Evolutionary conservation across 2,329 filamentous ascomycete genomes (phyloP).

Genomic region (Alternaria sp.): DNA sequence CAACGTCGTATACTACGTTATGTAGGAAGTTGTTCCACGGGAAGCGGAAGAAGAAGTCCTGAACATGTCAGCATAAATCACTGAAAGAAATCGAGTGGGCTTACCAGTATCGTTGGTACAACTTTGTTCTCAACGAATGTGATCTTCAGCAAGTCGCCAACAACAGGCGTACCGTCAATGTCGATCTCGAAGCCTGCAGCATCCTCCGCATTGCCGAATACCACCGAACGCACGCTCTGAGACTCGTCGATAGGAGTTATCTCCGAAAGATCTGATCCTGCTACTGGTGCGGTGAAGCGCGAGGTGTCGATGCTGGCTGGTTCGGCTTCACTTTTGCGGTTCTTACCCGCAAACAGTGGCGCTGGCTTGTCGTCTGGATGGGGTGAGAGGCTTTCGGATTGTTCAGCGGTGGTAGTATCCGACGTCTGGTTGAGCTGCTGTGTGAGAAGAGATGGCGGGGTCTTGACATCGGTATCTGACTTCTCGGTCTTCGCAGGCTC

Average conservation of each 20-base stretch:
- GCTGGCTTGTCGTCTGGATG: constrained; percentile 72
- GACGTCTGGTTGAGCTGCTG: constrained; percentile 49
- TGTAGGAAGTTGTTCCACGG: constrained; percentile 99
- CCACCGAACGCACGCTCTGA: constrained; percentile 41
- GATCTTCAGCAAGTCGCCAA: constrained; percentile 93
- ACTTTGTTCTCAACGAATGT: constrained; percentile 95
- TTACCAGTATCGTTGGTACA: constrained; percentile 92
- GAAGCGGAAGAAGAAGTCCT: constrained; percentile 98
- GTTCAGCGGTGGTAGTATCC: constrained; percentile 33
- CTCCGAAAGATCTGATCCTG: constrained; percentile 42
- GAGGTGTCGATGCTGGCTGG: constrained; percentile 35
- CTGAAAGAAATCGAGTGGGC: constrained; percentile 40
- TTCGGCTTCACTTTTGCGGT: constrained; percentile 36
- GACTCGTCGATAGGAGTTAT: constrained; percentile 48
- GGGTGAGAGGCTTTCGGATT: constrained; percentile 53
- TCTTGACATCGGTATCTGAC: constrained; percentile 36
- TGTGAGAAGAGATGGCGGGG: constrained; percentile 50
- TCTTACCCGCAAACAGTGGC: constrained; percentile 64
- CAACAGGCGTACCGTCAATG: constrained; percentile 74
- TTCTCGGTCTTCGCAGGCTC: constrained; percentile 28
- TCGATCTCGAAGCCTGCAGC: constrained; percentile 62
- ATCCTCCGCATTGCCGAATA: constrained; percentile 44
- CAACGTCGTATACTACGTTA: constrained; percentile 98
- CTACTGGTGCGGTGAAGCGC: constrained; percentile 34
- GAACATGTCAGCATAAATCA: not conserved